Percentiles rank a stretch among this genome's conserved stretches.
Evolutionary conservation across 73 alveolate species (phyloP).

Genomic region (Paramecium bursaria): DNA sequence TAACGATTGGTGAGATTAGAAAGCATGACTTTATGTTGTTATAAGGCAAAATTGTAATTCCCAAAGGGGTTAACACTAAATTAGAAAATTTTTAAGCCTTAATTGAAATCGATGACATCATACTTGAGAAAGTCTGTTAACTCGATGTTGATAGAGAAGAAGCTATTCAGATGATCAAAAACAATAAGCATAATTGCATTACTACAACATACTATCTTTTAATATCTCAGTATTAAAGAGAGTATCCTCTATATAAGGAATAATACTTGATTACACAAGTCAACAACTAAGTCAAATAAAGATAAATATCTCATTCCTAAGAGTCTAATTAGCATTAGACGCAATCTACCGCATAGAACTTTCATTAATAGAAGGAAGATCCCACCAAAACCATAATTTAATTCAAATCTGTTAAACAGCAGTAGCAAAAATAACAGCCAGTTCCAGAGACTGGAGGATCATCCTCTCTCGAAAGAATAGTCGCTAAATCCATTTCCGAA

Average conservation of each 20-base stretch:
- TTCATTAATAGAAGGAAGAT: too few species aligned
- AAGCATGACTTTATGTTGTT: slow-evolving; percentile 38
- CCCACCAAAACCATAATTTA: too few species aligned
- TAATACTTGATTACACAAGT: too few species aligned
- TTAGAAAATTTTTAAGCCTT: slow-evolving; percentile 12
- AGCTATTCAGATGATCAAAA: slow-evolving; percentile 70
- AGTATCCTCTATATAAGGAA: slow-evolving; percentile 45
- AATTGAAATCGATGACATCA: slow-evolving; percentile 13
- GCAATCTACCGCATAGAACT: too few species aligned
- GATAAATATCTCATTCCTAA: too few species aligned
- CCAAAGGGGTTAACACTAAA: slow-evolving; percentile 58
- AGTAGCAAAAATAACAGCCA: neutral
- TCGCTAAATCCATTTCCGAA: slow-evolving; percentile 28
- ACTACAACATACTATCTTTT: slow-evolving; percentile 87
- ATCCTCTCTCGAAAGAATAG: slow-evolving; percentile 35
- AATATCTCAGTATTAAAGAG: slow-evolving; percentile 71
- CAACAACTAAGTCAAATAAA: too few species aligned
- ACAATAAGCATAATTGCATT: slow-evolving; percentile 79
- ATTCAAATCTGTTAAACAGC: neutral
- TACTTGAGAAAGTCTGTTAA: neutral
- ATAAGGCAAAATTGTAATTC: slow-evolving; percentile 59
- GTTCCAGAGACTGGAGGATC: slow-evolving; percentile 59
- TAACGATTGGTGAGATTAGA: slow-evolving; percentile 4
- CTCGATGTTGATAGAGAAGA: slow-evolving; percentile 59
- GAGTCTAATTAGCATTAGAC: too few species aligned